Evolutionary conservation across 1,284 basidiomycete species (phyloP).

Genomic region (Cystobasidiaceae sp.): DNA sequence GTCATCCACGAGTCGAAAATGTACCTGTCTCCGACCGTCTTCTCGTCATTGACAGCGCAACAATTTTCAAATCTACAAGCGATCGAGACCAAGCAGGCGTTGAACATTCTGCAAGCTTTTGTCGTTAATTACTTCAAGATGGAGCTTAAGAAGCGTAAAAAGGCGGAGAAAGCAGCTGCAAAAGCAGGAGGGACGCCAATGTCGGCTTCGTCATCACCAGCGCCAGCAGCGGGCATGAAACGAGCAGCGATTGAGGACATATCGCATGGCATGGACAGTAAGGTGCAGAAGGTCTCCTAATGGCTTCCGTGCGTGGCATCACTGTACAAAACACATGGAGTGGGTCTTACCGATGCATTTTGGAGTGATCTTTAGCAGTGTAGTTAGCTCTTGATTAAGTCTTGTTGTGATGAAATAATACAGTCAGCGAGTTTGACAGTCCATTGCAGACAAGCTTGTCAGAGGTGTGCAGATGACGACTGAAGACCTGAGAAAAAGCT

Average conservation of each 20-base stretch:
- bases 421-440: no score
- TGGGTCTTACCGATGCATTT: no score
- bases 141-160: conserved; percentile 51
- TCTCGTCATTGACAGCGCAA: conserved; percentile 66
- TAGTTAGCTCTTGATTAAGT: no score
- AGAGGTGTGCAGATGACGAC: no score
- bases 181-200: conserved; percentile 10
- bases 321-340: no score
- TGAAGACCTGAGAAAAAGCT: no score
- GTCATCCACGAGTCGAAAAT: conserved; percentile 77
- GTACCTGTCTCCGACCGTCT: conserved; percentile 76
- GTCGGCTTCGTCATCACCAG: conserved; percentile 11
- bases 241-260: conserved; percentile 10
- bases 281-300: conserved; percentile 23
- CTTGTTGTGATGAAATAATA: no score
- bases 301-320: no score
- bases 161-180: conserved; percentile 30
- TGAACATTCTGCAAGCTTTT: conserved; percentile 74
- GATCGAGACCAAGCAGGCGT: conserved; percentile 73
- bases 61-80: conserved; percentile 70
- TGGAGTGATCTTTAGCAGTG: no score
- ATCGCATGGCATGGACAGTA: background rate
- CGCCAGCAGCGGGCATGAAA: conserved; percentile 3
- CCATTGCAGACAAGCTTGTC: no score
- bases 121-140: conserved; percentile 81